These are phyloP conservation scores for Moringa oleifera DNA, from an alignment of 345 rosid genomes.

Conservation along the genomic window DNA sequence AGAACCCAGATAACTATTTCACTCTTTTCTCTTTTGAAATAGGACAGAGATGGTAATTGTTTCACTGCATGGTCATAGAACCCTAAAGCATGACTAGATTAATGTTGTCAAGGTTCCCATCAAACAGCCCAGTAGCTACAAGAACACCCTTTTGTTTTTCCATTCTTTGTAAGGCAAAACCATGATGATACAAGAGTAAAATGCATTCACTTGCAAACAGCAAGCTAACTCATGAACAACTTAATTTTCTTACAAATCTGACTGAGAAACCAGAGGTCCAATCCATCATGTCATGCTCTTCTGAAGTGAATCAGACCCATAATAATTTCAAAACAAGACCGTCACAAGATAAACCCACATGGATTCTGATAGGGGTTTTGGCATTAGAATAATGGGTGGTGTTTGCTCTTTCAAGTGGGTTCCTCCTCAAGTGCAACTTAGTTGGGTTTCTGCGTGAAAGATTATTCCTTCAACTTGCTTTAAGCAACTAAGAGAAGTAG, in stretches of 20 bases:
- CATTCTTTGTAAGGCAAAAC: too few species aligned
- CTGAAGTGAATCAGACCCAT: neutral
- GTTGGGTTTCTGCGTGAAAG: neutral
- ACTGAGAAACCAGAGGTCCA: conserved; percentile 19
- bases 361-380: neutral
- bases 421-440: neutral
- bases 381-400: conserved; percentile 4
- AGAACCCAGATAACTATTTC: too few species aligned
- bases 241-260: conserved; percentile 19
- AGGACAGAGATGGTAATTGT: too few species aligned
- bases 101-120: too few species aligned
- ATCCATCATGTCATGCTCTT: conserved; percentile 23
- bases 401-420: conserved; percentile 2
- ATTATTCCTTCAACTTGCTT: conserved; percentile 15
- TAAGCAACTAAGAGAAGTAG: conserved; percentile 13
- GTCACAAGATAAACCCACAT: neutral
- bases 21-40: too few species aligned
- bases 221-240: conserved; percentile 10
- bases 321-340: too few species aligned
- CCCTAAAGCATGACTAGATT: too few species aligned
- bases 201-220: conserved; percentile 5
- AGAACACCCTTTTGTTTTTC: too few species aligned
- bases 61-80: too few species aligned
- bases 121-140: too few species aligned
- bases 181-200: too few species aligned